Conservation (phyloP, 805 yeast genomes). For the Wickerhamiella domercqiae region DNA sequence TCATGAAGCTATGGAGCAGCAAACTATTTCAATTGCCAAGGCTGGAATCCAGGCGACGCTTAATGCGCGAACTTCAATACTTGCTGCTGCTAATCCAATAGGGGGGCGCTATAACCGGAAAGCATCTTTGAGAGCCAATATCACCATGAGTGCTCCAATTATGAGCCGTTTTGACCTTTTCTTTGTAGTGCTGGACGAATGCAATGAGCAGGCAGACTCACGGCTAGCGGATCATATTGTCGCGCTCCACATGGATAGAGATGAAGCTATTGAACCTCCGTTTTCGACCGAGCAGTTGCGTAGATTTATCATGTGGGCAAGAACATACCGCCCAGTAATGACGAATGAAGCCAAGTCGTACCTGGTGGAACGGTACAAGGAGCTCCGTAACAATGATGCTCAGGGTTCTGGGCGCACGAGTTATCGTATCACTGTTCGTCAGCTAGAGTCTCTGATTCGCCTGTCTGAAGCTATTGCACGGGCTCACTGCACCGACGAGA, state of each 20-base stretch:
- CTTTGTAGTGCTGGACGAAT: conserved; percentile 87
- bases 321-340: conserved; percentile 83
- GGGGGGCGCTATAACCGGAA: conserved; percentile 94
- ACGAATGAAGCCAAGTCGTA: conserved; percentile 64
- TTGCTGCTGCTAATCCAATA: conserved; percentile 98
- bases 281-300: conserved; percentile 75
- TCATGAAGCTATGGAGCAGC: conserved; percentile 99
- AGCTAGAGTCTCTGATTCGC: conserved; percentile 55
- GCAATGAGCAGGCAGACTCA: conserved; percentile 81
- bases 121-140: conserved; percentile 64
- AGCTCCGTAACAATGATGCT: conserved; percentile 76
- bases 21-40: conserved; percentile 93
- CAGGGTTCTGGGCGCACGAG: conserved; percentile 64
- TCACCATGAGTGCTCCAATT: conserved; percentile 94
- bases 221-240: conserved; percentile 87
- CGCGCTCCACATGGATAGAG: conserved; percentile 78
- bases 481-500: conserved; percentile 85
- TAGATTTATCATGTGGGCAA: conserved; percentile 80
- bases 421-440: conserved; percentile 85
- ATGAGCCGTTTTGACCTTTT: conserved; percentile 96
- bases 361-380: conserved; percentile 67
- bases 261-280: conserved; percentile 80
- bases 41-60: conserved; percentile 98
- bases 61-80: conserved; percentile 88
- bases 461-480: conserved; percentile 92